phyloP scores from a whole-genome alignment of 2,329 filamentous ascomycete species.

The Ascosphaera aggregata region DNA sequence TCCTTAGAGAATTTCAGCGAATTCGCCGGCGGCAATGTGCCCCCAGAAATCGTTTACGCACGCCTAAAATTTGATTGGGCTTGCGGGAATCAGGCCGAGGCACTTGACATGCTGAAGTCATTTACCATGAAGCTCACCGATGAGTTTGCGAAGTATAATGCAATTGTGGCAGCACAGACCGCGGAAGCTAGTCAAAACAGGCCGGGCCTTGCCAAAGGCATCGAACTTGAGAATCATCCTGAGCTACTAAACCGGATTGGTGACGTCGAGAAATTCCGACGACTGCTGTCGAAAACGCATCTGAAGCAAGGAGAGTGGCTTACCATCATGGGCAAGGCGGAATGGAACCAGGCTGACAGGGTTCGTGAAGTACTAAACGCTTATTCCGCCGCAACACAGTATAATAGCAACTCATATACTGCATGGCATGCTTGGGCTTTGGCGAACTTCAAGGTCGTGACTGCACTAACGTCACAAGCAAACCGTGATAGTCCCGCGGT shows the following conservation, averaged over 20 bases:
- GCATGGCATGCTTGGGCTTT: constrained; percentile 98
- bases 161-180: constrained; percentile 14
- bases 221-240: constrained; percentile 16
- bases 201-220: constrained; percentile 22
- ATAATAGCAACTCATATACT: constrained; percentile 93
- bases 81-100: constrained; percentile 41
- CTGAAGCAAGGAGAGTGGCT: constrained; percentile 95
- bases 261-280: constrained; percentile 33
- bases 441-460: constrained; percentile 96
- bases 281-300: constrained; percentile 82
- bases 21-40: constrained; percentile 17
- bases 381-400: constrained; percentile 77
- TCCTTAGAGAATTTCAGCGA: constrained; percentile 56
- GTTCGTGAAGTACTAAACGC: constrained; percentile 78
- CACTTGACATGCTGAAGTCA: constrained; percentile 35
- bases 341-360: constrained; percentile 59
- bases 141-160: constrained; percentile 28
- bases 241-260: constrained; percentile 19
- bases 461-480: constrained; percentile 44
- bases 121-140: constrained; percentile 37
- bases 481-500: constrained; percentile 33
- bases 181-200: constrained; percentile 22
- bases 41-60: constrained; percentile 80
- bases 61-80: constrained; percentile 96
- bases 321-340: constrained; percentile 57